These are phyloP conservation scores for Chimonanthus salicifolius DNA, from an alignment of 164 flowering plant species.

Conservation along the genomic window DNA sequence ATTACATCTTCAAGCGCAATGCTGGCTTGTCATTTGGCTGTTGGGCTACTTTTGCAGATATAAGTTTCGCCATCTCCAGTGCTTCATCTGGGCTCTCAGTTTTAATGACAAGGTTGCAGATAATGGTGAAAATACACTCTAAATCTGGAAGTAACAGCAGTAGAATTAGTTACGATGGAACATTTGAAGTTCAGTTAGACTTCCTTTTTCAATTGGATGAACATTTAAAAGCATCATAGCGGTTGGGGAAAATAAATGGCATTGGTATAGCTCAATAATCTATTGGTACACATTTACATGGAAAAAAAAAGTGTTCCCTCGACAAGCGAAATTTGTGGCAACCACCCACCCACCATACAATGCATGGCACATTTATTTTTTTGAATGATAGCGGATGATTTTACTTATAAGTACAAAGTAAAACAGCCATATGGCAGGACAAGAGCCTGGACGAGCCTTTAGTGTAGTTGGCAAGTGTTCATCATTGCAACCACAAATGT, in stretches of 20 bases:
- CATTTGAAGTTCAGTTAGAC: background rate
- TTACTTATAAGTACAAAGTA: too few relatives aligned
- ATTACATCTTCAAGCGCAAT: conserved; percentile 85
- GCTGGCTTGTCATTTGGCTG: conserved; percentile 84
- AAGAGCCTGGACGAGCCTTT: too few relatives aligned
- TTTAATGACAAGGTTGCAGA: conserved; percentile 82
- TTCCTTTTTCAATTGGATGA: background rate
- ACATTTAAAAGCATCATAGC: background rate
- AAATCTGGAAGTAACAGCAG: conserved; percentile 43
- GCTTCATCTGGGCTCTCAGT: conserved; percentile 63
- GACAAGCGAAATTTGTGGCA: too few relatives aligned
- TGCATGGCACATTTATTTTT: too few relatives aligned
- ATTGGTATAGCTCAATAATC: background rate
- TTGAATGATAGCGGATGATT: too few relatives aligned
- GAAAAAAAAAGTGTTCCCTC: background rate
- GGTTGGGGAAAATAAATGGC: background rate
- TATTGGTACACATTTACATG: background rate
- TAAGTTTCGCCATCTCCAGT: conserved; percentile 74
- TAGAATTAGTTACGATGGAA: background rate
- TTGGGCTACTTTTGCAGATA: conserved; percentile 55
- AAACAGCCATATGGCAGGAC: too few relatives aligned
- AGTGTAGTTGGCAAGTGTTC: too few relatives aligned
- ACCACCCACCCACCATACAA: too few relatives aligned
- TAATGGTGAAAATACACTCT: conserved; percentile 78
- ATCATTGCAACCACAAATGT: too few relatives aligned